Base-by-base conservation (phyloP, 345 rosid genomes). In the Citrus reticulata region DNA sequence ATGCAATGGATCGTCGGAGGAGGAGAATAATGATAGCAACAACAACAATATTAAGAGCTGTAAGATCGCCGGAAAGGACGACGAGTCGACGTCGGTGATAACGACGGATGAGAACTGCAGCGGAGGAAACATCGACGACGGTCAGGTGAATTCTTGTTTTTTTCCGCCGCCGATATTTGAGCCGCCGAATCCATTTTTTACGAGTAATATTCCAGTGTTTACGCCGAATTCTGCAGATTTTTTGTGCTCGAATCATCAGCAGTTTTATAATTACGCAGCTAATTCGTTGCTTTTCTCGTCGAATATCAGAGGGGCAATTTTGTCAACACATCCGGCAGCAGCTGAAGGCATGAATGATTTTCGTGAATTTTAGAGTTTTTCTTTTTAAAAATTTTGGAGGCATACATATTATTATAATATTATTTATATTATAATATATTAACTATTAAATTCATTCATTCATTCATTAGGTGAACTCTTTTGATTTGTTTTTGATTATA, bases 31-130 rank as follows among this genome's bases (percentile, higher is more conserved):
- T 1, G 19, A 54, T 19, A 16, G 22, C 58, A 54, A 17, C 58
- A 51, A 0, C 1, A 51, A 51, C 22, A 51, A 17, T 17, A 54
- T 16, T 54, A 80, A 82, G 59, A 75, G 51, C 13, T 22, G n/a
- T 11, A 76, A 64, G 51, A 64, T 27, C 17, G 65, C 46, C 37
- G 72, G 42, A 46, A 70, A 42, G 6, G 93, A 90, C 39, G 97
- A 91, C 20, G 97, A 93, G 9, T 88, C 93, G 6, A 90, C 93
- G 0, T 92, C 93, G 32, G 94, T 92, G 79, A 88, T 91, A 10
- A 93, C 93, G 2, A 75, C 62, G 24, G 95, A 90, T 0, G 94
- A 93, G 72, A 90, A 87, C 79, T 81, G 81, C 70, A 40, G 84
- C 25, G 86, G 89, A 27, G 87, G 89, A 32, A 83, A 70, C 72